phyloP scores from a whole-genome alignment of 805 yeast species.

The Candida vartiovaarae region DNA sequence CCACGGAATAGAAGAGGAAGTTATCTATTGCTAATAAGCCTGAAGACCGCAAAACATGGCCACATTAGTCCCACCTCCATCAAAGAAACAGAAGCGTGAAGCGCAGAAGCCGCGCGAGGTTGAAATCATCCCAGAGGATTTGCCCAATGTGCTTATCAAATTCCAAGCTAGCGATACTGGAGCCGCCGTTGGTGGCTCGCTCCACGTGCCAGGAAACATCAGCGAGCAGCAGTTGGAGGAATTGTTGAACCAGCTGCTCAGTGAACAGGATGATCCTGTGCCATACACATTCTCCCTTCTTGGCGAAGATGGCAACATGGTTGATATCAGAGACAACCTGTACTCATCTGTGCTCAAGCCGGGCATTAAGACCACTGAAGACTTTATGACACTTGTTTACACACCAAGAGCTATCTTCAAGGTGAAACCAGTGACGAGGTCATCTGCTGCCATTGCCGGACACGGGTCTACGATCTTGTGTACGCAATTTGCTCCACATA shows the following conservation, averaged over 20 bases:
- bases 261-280: constrained; percentile 59
- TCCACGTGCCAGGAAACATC: constrained; percentile 87
- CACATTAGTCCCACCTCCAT: constrained; percentile 87
- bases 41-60: constrained; percentile 49
- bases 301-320: constrained; percentile 38
- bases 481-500: constrained; percentile 88
- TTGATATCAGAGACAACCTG: constrained; percentile 73
- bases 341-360: constrained; percentile 82
- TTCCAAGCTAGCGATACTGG: constrained; percentile 95
- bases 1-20: no score
- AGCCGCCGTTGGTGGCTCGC: constrained; percentile 71
- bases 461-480: constrained; percentile 92
- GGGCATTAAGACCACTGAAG: constrained; percentile 84
- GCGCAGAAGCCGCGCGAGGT: constrained; percentile 80
- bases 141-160: constrained; percentile 82
- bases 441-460: constrained; percentile 89
- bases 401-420: constrained; percentile 95
- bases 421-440: constrained; percentile 84
- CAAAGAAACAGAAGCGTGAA: constrained; percentile 77
- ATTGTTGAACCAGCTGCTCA: constrained; percentile 71
- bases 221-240: constrained; percentile 83
- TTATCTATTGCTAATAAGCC: no score
- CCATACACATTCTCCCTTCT: constrained; percentile 82
- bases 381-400: constrained; percentile 80
- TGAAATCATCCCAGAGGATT: constrained; percentile 62